A percentile compares a stretch with the other conserved stretches of the same genome.
phyloP scores from a whole-genome alignment of 257 asterid genomes.

The Nyctanthes arbortristis region DNA sequence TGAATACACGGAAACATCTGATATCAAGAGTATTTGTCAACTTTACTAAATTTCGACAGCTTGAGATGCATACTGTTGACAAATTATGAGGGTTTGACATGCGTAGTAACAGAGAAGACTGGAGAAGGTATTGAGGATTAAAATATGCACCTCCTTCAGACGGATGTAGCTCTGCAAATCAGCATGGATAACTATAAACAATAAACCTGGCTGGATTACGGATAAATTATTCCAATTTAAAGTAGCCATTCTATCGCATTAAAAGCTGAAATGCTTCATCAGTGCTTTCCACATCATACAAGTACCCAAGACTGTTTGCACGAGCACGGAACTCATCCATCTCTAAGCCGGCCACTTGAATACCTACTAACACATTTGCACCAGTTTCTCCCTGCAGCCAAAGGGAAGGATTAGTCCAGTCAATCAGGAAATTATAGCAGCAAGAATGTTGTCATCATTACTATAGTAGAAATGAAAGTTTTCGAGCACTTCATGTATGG shows the following conservation, averaged over 20 bases:
- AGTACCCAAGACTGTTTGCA: slow-evolving; percentile 74
- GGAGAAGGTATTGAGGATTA: background rate
- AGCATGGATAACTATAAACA: background rate
- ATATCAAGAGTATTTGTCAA: background rate
- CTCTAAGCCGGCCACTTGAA: slow-evolving; percentile 71
- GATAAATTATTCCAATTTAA: background rate
- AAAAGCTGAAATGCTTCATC: slow-evolving; percentile 74
- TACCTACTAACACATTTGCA: slow-evolving; percentile 92
- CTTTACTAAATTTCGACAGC: background rate
- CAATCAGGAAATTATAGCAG: background rate
- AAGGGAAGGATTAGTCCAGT: background rate
- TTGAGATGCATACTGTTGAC: background rate
- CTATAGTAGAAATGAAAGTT: too few species aligned
- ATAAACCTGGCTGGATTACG: background rate
- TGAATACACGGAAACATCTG: background rate
- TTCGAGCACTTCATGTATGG: too few species aligned
- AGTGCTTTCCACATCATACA: slow-evolving; percentile 64
- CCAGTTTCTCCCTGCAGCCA: slow-evolving; percentile 79
- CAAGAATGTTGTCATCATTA: background rate
- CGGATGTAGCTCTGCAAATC: background rate
- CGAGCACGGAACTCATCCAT: slow-evolving; percentile 61
- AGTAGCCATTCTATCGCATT: slow-evolving; percentile 49
- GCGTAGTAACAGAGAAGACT: background rate
- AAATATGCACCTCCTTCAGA: background rate
- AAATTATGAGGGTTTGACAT: background rate